A percentile compares a stretch with the other conserved stretches of the same genome.
Conservation (phyloP, 306 rosid genomes). For the Chamaecrista fasciculata region DNA sequence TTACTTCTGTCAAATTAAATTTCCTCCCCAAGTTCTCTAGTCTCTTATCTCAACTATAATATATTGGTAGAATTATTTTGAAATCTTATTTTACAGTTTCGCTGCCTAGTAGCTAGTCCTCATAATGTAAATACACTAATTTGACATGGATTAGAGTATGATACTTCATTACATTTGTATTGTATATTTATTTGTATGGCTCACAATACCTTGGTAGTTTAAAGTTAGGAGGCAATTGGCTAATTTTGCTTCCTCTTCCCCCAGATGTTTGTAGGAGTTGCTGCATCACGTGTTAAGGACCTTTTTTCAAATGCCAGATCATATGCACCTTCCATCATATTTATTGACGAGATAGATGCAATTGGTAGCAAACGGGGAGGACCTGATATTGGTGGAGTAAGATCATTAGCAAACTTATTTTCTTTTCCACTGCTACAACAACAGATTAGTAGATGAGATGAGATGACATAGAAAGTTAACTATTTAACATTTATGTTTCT, state of each 20-base stretch:
- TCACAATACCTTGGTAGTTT: background rate
- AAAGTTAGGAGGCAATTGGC: constrained; percentile 7
- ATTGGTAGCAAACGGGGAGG: constrained; percentile 99
- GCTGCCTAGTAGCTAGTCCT: constrained; percentile 18
- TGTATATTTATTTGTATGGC: no score
- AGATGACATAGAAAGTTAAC: background rate
- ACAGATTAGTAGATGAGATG: background rate
- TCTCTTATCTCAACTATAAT: no score
- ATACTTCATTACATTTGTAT: constrained; percentile 10
- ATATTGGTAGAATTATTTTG: no score
- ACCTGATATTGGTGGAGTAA: constrained; percentile 98
- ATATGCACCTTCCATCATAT: constrained; percentile 85
- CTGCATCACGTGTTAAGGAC: constrained; percentile 98
- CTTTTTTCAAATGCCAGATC: constrained; percentile 89
- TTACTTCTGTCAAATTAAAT: no score
- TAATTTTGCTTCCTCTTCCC: constrained; percentile 21
- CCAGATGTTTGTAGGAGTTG: constrained; percentile 99
- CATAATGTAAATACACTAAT: constrained; percentile 2
- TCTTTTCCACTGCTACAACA: background rate
- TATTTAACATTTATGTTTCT: constrained; percentile 2
- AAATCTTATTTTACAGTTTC: no score
- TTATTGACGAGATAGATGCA: constrained; percentile 98
- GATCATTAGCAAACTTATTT: constrained; percentile 35
- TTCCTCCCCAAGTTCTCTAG: no score
- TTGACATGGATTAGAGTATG: constrained; percentile 18